A percentile compares a stretch with the other conserved stretches of the same genome.
Evolutionary conservation across 768 basidiomycete species (phyloP).

Genomic region (Leucocoprinus sp.): DNA sequence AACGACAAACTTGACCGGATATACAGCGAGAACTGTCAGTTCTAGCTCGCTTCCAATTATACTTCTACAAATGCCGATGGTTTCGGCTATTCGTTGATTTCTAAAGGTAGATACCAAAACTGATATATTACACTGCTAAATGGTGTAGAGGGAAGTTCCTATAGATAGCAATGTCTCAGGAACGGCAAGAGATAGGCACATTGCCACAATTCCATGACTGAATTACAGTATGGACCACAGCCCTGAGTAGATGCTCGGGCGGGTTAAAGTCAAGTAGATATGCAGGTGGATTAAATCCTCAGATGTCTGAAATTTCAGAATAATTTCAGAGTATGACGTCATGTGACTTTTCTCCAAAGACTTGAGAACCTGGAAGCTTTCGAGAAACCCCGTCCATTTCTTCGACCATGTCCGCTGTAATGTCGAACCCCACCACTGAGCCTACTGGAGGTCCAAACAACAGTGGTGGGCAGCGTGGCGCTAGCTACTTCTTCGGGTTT

Average conservation of each 20-base stretch:
- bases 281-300: background rate
- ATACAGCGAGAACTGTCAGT: no score
- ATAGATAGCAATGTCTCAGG: no score
- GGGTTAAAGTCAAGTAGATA: no score
- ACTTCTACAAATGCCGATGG: background rate
- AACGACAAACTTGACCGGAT: no score
- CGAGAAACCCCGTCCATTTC: background rate
- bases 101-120: no score
- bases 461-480: conserved; percentile 20
- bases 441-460: background rate
- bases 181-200: no score
- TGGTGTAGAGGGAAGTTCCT: no score
- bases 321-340: conserved; percentile 2
- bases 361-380: background rate
- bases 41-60: background rate
- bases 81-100: background rate
- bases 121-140: no score
- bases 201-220: no score
- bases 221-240: no score
- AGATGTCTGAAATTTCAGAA: background rate
- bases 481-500: conserved; percentile 45
- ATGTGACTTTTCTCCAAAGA: conserved; percentile 8
- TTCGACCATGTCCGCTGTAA: conserved; percentile 7
- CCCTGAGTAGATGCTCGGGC: no score
- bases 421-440: background rate